Evolutionary conservation across 306 rosid species (phyloP).

Genomic region (Adenanthera pavonina): DNA sequence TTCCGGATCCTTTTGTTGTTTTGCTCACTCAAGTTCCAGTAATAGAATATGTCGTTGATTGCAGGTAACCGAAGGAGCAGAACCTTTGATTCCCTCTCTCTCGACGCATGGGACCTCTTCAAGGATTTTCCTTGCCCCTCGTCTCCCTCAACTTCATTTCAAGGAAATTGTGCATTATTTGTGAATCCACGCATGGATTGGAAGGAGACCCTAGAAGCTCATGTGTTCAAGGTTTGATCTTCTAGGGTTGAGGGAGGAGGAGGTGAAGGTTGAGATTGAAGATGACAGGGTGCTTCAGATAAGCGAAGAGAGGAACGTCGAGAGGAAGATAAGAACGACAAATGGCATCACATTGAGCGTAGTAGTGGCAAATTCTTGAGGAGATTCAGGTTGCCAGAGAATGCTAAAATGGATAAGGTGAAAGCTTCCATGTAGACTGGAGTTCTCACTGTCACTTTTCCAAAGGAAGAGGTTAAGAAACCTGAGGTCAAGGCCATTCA

Average conservation of each 20-base stretch:
- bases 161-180: slow-evolving; percentile 40
- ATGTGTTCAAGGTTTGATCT: slow-evolving; percentile 52
- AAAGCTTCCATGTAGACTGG: slow-evolving; percentile 6
- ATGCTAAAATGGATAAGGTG: background rate
- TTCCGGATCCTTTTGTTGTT: too few relatives aligned
- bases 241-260: slow-evolving; percentile 49
- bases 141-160: slow-evolving; percentile 33
- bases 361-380: slow-evolving; percentile 3
- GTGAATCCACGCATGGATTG: slow-evolving; percentile 41
- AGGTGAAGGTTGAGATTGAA: slow-evolving; percentile 47
- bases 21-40: background rate
- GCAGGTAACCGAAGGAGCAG: slow-evolving; percentile 48
- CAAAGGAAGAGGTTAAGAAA: background rate
- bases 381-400: background rate
- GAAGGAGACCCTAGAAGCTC: slow-evolving; percentile 56
- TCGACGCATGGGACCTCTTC: slow-evolving; percentile 46
- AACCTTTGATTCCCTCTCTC: slow-evolving; percentile 40
- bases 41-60: slow-evolving; percentile 39
- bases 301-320: slow-evolving; percentile 42
- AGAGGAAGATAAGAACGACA: slow-evolving; percentile 50
- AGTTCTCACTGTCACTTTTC: background rate
- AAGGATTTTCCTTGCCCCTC: slow-evolving; percentile 31
- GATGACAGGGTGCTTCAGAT: slow-evolving; percentile 53
- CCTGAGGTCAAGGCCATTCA: background rate
- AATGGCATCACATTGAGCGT: slow-evolving; percentile 34